Evolutionary conservation across 2,329 filamentous ascomycete genomes (phyloP).

Genomic region (Aspergillus sp.): DNA sequence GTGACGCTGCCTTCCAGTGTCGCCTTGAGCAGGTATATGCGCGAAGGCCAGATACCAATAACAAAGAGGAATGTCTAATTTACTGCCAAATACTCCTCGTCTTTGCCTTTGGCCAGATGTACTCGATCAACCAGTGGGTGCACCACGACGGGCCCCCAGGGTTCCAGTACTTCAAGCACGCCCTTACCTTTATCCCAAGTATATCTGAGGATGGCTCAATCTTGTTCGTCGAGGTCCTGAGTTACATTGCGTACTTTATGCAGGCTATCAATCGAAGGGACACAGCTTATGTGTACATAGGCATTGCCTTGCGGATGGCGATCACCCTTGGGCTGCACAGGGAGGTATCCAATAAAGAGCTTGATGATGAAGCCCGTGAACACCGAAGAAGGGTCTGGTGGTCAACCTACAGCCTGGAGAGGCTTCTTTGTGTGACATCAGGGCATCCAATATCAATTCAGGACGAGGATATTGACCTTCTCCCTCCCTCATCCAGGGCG

Average conservation of each 20-base stretch:
- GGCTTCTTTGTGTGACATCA: constrained; percentile 53
- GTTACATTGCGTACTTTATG: constrained; percentile 57
- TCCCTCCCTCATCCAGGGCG: constrained; percentile 48
- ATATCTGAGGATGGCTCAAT: constrained; percentile 56
- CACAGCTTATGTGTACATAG: constrained; percentile 51
- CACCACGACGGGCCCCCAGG: constrained; percentile 54
- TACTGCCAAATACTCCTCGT: constrained; percentile 55
- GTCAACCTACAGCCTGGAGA: constrained; percentile 57
- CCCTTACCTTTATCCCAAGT: constrained; percentile 53
- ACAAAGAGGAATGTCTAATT: constrained; percentile 48
- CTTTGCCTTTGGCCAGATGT: constrained; percentile 56
- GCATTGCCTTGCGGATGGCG: constrained; percentile 57
- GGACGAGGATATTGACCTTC: constrained; percentile 54
- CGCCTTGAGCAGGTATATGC: constrained; percentile 47
- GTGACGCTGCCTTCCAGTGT: constrained; percentile 47
- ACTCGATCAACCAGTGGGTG: constrained; percentile 58
- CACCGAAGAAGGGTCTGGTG: constrained; percentile 56
- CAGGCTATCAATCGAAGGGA: constrained; percentile 57
- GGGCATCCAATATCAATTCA: constrained; percentile 56
- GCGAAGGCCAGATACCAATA: constrained; percentile 40
- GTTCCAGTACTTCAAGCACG: constrained; percentile 55
- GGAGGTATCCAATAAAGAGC: constrained; percentile 42
- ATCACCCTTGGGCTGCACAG: constrained; percentile 58
- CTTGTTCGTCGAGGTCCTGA: constrained; percentile 56
- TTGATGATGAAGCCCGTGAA: constrained; percentile 46